These are phyloP conservation scores for Vinca major DNA, from an alignment of 305 asterid genomes.

Conservation along the genomic window DNA sequence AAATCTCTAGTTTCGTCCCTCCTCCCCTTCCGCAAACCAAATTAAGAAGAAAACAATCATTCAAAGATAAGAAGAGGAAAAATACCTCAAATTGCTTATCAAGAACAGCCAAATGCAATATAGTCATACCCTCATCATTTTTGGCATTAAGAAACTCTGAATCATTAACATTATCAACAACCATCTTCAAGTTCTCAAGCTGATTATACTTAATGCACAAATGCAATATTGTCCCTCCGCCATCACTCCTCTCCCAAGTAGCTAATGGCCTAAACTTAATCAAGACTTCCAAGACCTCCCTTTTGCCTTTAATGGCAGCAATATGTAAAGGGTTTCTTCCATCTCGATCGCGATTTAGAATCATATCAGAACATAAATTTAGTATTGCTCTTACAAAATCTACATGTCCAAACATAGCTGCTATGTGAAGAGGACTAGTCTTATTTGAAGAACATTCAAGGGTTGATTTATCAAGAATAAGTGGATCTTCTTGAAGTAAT, in stretches of 20 bases:
- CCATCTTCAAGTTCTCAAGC: conserved; percentile 21
- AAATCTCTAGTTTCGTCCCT: no score
- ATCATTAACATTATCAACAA: conserved; percentile 1
- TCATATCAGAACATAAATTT: conserved; percentile 1
- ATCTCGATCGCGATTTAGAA: conserved; percentile 19
- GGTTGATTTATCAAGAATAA: conserved; percentile 26
- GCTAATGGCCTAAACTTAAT: conserved; percentile 11
- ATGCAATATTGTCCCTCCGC: conserved; percentile 21
- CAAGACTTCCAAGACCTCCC: conserved; percentile 20
- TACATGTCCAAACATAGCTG: conserved; percentile 21
- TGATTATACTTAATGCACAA: conserved; percentile 21
- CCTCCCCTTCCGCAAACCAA: no score
- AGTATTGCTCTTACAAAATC: conserved; percentile 13
- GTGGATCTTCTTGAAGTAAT: conserved; percentile 19
- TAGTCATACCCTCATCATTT: conserved; percentile 35
- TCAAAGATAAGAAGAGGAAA: background rate
- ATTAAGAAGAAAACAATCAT: no score
- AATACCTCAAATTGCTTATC: conserved; percentile 32
- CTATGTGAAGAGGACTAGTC: conserved; percentile 28
- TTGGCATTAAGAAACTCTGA: conserved; percentile 12
- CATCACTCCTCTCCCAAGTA: conserved; percentile 4
- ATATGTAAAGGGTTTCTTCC: conserved; percentile 27
- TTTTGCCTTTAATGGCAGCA: conserved; percentile 26
- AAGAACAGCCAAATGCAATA: conserved; percentile 34
- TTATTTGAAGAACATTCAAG: conserved; percentile 4